phyloP scores from a whole-genome alignment of 441 rosid species.

The Syzygium syzygioides region DNA sequence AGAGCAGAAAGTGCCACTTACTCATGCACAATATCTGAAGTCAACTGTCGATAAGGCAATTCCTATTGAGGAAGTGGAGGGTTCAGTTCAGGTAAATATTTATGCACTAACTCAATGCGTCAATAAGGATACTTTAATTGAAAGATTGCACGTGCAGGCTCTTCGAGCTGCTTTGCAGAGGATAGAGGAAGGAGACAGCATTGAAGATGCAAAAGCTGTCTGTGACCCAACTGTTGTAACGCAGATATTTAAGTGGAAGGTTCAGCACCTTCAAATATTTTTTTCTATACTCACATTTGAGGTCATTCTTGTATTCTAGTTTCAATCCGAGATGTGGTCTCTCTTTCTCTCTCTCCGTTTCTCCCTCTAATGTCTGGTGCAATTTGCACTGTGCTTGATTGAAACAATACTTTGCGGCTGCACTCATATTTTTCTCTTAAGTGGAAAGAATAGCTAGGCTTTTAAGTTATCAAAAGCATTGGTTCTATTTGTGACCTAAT shows the following conservation, averaged over 20 bases:
- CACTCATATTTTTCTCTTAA: not conserved
- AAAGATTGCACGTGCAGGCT: slow-evolving; percentile 38
- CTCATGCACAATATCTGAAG: slow-evolving; percentile 39
- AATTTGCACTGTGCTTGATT: too few relatives aligned
- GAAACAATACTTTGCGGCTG: not conserved
- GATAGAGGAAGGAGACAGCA: slow-evolving; percentile 55
- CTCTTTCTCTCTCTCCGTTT: too few relatives aligned
- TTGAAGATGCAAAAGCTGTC: slow-evolving; percentile 85
- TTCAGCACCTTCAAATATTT: slow-evolving; percentile 9
- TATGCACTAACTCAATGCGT: not conserved
- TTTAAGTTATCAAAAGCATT: not conserved
- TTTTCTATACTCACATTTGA: not conserved
- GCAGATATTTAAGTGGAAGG: slow-evolving; percentile 87
- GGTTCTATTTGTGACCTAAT: not conserved
- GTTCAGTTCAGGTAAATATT: slow-evolving; percentile 59
- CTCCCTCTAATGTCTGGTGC: too few relatives aligned
- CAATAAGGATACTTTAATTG: not conserved
- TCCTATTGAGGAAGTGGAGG: slow-evolving; percentile 70
- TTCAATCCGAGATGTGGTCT: not conserved
- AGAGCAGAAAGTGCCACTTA: slow-evolving; percentile 46
- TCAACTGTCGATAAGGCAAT: slow-evolving; percentile 47
- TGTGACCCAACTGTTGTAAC: slow-evolving; percentile 65
- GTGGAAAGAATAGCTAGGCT: not conserved
- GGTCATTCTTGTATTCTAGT: not conserved
- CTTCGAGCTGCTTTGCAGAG: slow-evolving; percentile 62